Percentiles rank a stretch among this genome's conserved stretches.
phyloP scores from a whole-genome alignment of 1,284 basidiomycete genomes.

The Puccinia hordei region DNA sequence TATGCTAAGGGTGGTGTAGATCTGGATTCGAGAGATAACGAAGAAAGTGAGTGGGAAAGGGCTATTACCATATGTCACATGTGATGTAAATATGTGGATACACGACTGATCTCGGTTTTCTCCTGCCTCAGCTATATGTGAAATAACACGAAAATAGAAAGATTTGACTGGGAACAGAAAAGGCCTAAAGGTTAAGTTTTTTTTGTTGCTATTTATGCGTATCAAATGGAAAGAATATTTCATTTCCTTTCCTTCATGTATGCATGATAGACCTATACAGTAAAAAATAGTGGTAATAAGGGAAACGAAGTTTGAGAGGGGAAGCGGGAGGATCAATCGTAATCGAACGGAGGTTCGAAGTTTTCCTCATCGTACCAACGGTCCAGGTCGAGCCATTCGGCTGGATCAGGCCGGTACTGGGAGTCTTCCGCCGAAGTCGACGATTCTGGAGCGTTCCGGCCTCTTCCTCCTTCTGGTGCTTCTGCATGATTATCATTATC shows the following conservation, averaged over 20 bases:
- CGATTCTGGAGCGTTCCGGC: background rate
- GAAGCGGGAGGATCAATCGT: background rate
- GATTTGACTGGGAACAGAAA: too few species aligned
- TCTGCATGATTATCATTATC: background rate
- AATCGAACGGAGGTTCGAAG: conserved; percentile 2
- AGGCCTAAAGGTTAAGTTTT: too few species aligned
- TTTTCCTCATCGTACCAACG: conserved; percentile 10
- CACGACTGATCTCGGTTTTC: too few species aligned
- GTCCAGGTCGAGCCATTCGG: background rate
- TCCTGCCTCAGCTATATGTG: too few species aligned
- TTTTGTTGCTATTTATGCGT: too few species aligned
- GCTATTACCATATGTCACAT: too few species aligned
- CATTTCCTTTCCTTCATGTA: background rate
- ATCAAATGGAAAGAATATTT: too few species aligned
- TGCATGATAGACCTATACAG: background rate
- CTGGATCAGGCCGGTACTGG: background rate
- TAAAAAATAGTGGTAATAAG: background rate
- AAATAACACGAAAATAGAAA: too few species aligned
- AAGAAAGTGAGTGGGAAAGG: too few species aligned
- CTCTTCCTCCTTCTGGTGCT: background rate
- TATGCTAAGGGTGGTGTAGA: too few species aligned
- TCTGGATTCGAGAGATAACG: too few species aligned
- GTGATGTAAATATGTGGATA: too few species aligned
- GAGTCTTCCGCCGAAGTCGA: conserved; percentile 1
- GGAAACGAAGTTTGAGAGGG: background rate